These are phyloP conservation scores for Hermanozyma aechmeae DNA, from an alignment of 805 yeast species.

Conservation along the genomic window DNA sequence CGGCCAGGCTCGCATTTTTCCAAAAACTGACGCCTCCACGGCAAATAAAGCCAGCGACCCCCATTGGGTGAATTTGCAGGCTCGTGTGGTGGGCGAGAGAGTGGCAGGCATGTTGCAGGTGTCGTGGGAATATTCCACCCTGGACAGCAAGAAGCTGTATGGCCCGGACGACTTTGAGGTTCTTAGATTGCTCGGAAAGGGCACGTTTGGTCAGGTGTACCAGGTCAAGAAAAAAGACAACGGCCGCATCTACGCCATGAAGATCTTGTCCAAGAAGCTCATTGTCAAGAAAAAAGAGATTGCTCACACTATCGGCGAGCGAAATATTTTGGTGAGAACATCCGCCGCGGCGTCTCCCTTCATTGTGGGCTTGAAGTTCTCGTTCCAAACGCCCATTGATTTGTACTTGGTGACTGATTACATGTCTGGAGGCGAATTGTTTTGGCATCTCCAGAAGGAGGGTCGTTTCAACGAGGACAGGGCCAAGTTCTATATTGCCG, in stretches of 20 bases:
- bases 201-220: conserved; percentile 96
- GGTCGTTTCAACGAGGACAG: conserved; percentile 89
- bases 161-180: conserved; percentile 96
- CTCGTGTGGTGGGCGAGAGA: conserved; percentile 67
- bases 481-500: conserved; percentile 96
- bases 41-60: conserved; percentile 36
- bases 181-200: conserved; percentile 83
- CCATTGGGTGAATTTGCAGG: conserved; percentile 66
- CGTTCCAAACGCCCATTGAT: conserved; percentile 92
- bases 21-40: conserved; percentile 37
- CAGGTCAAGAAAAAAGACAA: conserved; percentile 92
- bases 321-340: conserved; percentile 89
- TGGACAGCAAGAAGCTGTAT: conserved; percentile 63
- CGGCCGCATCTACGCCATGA: conserved; percentile 92
- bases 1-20: conserved; percentile 74
- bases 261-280: conserved; percentile 86
- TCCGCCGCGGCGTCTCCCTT: conserved; percentile 85
- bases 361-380: conserved; percentile 90
- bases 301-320: conserved; percentile 96
- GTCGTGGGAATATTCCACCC: conserved; percentile 56
- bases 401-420: conserved; percentile 91
- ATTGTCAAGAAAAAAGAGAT: conserved; percentile 95
- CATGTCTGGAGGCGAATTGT: conserved; percentile 97
- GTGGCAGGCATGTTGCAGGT: conserved; percentile 75
- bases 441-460: conserved; percentile 95